These are phyloP conservation scores for Ascochyta rabiei DNA, from an alignment of 2,329 filamentous ascomycete genomes.

Conservation along the genomic window DNA sequence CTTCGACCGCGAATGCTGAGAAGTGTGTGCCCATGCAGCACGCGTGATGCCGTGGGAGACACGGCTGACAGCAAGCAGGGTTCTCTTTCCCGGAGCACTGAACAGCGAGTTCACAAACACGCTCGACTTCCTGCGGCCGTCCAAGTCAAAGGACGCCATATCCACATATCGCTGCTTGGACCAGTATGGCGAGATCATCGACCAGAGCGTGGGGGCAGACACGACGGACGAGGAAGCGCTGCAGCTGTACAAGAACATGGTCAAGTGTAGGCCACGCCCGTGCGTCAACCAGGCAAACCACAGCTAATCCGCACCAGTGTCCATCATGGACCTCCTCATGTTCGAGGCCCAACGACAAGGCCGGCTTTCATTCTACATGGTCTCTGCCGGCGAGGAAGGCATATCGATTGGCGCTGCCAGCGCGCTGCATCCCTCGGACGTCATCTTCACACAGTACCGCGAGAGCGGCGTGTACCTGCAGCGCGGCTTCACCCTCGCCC, in stretches of 20 bases:
- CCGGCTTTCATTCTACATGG: slow-evolving; percentile 97
- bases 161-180: slow-evolving; percentile 92
- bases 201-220: slow-evolving; percentile 70
- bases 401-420: slow-evolving; percentile 89
- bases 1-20: slow-evolving; percentile 64
- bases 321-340: slow-evolving; percentile 97
- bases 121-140: slow-evolving; percentile 78
- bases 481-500: slow-evolving; percentile 80
- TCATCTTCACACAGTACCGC: slow-evolving; percentile 92
- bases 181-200: slow-evolving; percentile 83
- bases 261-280: slow-evolving; percentile 53
- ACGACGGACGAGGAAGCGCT: slow-evolving; percentile 68
- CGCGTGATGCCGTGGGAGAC: neutral
- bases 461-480: slow-evolving; percentile 92
- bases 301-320: slow-evolving; percentile 52
- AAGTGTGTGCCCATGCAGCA: slow-evolving; percentile 52
- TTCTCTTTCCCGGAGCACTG: slow-evolving; percentile 87
- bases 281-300: neutral
- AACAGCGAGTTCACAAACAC: slow-evolving; percentile 89
- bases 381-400: slow-evolving; percentile 90
- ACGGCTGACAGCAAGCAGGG: slow-evolving; percentile 45
- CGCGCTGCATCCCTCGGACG: slow-evolving; percentile 80
- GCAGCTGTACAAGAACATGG: slow-evolving; percentile 68
- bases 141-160: slow-evolving; percentile 71
- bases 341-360: slow-evolving; percentile 96